phyloP scores from a whole-genome alignment of 1,139 yeast species.

The Sugiyamaella novakii region DNA sequence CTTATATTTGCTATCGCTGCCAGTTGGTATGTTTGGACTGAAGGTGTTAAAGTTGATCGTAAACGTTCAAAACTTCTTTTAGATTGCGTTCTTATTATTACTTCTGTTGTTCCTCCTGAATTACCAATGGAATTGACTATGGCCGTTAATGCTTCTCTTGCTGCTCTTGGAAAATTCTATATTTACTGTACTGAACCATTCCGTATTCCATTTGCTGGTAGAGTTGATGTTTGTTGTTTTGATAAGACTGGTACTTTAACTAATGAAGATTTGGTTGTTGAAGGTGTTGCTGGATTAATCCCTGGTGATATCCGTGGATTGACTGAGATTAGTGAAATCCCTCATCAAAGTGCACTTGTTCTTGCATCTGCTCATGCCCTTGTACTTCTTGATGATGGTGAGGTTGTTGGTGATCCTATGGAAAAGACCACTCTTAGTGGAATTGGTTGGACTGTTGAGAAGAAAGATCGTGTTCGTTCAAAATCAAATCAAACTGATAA shows the following conservation, averaged over 20 bases:
- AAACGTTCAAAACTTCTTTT: slow-evolving; percentile 88
- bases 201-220: slow-evolving; percentile 96
- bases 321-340: slow-evolving; percentile 58
- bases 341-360: slow-evolving; percentile 68
- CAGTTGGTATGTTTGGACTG: slow-evolving; percentile 97
- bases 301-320: slow-evolving; percentile 55
- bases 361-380: slow-evolving; percentile 97
- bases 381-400: slow-evolving; percentile 92
- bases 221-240: slow-evolving; percentile 97
- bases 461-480: slow-evolving; percentile 53
- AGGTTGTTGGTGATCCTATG: slow-evolving; percentile 98
- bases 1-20: slow-evolving; percentile 93
- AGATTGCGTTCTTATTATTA: slow-evolving; percentile 92
- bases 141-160: slow-evolving; percentile 93
- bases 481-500: slow-evolving; percentile 42
- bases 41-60: slow-evolving; percentile 95
- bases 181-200: slow-evolving; percentile 98
- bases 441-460: slow-evolving; percentile 81
- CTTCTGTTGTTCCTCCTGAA: slow-evolving; percentile 99
- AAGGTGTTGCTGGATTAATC: slow-evolving; percentile 86
- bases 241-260: slow-evolving; percentile 98
- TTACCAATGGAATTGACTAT: slow-evolving; percentile 98
- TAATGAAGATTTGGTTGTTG: slow-evolving; percentile 94
- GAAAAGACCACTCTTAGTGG: slow-evolving; percentile 94
- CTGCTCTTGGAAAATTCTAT: slow-evolving; percentile 82